phyloP scores from a whole-genome alignment of 1,284 basidiomycete species.

The Hemileia vastatrix region DNA sequence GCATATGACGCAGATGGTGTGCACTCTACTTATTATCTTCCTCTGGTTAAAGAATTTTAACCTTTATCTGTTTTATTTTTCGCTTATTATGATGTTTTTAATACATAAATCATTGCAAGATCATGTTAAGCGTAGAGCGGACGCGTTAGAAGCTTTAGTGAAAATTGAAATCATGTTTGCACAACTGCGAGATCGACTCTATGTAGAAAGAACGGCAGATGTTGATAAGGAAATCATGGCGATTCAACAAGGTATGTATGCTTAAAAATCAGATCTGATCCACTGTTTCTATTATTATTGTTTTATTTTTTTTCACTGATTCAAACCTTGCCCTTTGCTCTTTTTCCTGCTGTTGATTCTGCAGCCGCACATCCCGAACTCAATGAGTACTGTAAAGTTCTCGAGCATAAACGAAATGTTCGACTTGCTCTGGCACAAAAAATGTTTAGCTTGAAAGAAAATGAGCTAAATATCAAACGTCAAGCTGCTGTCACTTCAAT shows the following conservation, averaged over 20 bases:
- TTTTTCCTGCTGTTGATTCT: not conserved
- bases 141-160: conserved; percentile 51
- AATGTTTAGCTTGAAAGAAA: conserved; percentile 20
- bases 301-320: too few relatives aligned
- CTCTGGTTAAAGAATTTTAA: not conserved
- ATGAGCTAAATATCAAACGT: conserved; percentile 19
- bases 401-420: conserved; percentile 16
- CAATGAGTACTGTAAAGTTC: conserved; percentile 20
- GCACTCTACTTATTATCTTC: not conserved
- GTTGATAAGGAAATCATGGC: conserved; percentile 51
- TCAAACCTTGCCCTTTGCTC: too few relatives aligned
- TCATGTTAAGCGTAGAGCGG: conserved; percentile 28
- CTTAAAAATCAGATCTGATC: too few relatives aligned
- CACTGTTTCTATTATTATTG: too few relatives aligned
- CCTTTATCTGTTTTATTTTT: too few relatives aligned
- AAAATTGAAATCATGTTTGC: conserved; percentile 53
- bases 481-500: conserved; percentile 20
- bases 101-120: conserved; percentile 4
- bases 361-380: conserved; percentile 21
- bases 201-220: conserved; percentile 52
- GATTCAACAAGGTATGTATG: conserved; percentile 47
- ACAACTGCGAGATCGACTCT: conserved; percentile 51
- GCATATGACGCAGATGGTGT: conserved; percentile 20
- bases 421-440: conserved; percentile 19
- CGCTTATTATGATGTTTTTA: not conserved